Percentiles rank a stretch among this genome's conserved stretches.
These are phyloP conservation scores for Rostrohypoxylon terebratum DNA, from an alignment of 495 filamentous ascomycete species.

Conservation along the genomic window DNA sequence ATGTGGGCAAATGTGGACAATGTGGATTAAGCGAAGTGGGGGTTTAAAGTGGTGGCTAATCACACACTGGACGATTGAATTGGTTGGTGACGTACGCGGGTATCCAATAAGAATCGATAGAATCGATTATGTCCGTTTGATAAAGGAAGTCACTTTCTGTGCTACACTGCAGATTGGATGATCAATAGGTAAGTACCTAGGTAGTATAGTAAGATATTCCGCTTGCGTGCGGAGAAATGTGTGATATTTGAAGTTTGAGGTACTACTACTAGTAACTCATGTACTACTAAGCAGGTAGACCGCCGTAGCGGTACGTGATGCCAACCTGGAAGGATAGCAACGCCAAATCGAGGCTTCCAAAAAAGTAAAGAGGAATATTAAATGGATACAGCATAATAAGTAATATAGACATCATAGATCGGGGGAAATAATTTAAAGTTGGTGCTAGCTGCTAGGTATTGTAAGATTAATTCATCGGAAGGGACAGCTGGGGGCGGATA, in stretches of 20 bases:
- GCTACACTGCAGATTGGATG: background rate
- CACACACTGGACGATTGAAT: background rate
- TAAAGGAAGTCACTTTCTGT: background rate
- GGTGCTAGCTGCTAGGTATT: too few relatives aligned
- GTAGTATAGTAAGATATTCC: too few relatives aligned
- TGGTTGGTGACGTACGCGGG: constrained; percentile 2
- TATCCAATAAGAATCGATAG: background rate
- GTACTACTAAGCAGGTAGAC: background rate
- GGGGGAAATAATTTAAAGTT: constrained; percentile 15
- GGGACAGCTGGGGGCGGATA: background rate
- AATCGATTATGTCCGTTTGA: constrained; percentile 2
- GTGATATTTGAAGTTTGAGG: background rate
- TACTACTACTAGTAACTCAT: too few relatives aligned
- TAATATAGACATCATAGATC: constrained; percentile 3
- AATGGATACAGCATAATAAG: too few relatives aligned
- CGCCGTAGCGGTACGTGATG: background rate
- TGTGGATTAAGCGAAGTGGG: constrained; percentile 12
- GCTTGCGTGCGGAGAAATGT: constrained; percentile 4
- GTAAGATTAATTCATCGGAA: background rate
- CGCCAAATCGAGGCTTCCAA: background rate
- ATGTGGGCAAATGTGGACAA: background rate
- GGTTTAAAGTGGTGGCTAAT: constrained; percentile 13
- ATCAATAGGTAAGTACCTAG: too few relatives aligned
- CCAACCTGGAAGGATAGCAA: background rate
- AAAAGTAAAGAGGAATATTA: background rate